phyloP scores from a whole-genome alignment of 305 asterid species.

The Solanum hybrid region DNA sequence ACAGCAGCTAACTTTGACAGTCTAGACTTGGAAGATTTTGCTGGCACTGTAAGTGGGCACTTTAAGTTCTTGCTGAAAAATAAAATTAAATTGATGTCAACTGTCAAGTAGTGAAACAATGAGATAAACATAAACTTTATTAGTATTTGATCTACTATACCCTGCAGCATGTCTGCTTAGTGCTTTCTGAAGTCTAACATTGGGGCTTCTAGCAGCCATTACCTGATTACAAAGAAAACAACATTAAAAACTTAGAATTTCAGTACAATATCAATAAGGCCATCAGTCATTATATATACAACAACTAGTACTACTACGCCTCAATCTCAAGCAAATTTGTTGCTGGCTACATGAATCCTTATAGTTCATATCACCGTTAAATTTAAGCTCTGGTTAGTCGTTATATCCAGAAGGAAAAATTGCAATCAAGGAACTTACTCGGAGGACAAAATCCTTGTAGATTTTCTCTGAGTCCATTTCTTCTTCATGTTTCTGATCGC shows the following conservation, averaged over 20 bases:
- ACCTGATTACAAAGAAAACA: constrained; percentile 30
- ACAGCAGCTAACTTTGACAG: constrained; percentile 41
- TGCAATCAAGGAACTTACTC: constrained; percentile 42
- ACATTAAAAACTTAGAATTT: background rate
- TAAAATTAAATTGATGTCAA: background rate
- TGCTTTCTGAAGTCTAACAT: constrained; percentile 56
- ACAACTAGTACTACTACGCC: background rate
- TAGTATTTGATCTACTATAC: constrained; percentile 21
- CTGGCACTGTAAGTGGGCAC: constrained; percentile 85
- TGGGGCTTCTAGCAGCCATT: constrained; percentile 97
- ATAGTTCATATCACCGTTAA: background rate
- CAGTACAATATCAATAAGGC: background rate
- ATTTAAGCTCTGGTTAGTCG: background rate
- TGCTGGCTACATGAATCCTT: background rate
- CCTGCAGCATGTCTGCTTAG: constrained; percentile 55
- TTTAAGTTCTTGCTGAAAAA: constrained; percentile 43
- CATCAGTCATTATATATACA: background rate
- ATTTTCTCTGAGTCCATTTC: constrained; percentile 84
- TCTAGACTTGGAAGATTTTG: constrained; percentile 57
- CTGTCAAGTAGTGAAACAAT: background rate
- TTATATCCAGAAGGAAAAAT: background rate
- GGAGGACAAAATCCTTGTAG: constrained; percentile 72
- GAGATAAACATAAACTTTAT: background rate
- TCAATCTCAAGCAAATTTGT: background rate
- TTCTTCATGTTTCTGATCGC: constrained; percentile 83